A percentile compares a stretch with the other conserved stretches of the same genome.
Evolutionary conservation across 495 filamentous ascomycete species (phyloP).

Genomic region (Talaromyces trachyspermus): DNA sequence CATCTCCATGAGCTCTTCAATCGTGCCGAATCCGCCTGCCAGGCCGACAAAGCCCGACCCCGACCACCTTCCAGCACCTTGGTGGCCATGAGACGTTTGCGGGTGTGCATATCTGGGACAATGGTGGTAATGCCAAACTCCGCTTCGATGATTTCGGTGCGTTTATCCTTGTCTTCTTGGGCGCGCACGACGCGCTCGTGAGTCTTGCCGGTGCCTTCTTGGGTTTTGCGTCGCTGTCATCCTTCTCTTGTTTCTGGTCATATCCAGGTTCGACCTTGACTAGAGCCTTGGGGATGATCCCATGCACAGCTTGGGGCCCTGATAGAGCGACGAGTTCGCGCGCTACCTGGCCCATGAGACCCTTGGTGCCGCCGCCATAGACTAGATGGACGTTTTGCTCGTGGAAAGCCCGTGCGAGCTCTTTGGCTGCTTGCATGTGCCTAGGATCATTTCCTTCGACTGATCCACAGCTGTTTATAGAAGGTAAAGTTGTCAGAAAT

Average conservation of each 20-base stretch:
- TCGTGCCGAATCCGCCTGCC: slow-evolving; percentile 84
- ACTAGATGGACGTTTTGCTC: slow-evolving; percentile 70
- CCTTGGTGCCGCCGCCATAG: slow-evolving; percentile 90
- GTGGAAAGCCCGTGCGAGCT: slow-evolving; percentile 69
- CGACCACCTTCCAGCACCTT: slow-evolving; percentile 72
- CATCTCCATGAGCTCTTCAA: slow-evolving; percentile 96
- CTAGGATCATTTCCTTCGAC: slow-evolving; percentile 59
- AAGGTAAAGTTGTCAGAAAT: too few species aligned
- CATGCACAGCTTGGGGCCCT: slow-evolving; percentile 79
- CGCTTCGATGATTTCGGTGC: slow-evolving; percentile 51
- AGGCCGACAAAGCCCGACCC: slow-evolving; percentile 88
- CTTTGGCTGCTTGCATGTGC: slow-evolving; percentile 66
- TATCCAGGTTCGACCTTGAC: slow-evolving; percentile 71
- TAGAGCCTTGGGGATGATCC: slow-evolving; percentile 82
- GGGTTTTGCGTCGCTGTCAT: slow-evolving; percentile 5
- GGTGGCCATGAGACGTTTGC: slow-evolving; percentile 85
- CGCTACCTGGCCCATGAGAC: slow-evolving; percentile 90
- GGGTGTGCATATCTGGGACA: slow-evolving; percentile 90
- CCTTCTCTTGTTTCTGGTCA: slow-evolving; percentile 12
- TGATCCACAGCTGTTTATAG: slow-evolving; percentile 57
- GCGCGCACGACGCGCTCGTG: slow-evolving; percentile 23
- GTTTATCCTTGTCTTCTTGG: slow-evolving; percentile 21
- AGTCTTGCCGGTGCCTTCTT: slow-evolving; percentile 27
- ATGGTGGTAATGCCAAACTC: slow-evolving; percentile 79
- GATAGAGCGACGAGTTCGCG: slow-evolving; percentile 77